Evolutionary conservation across 192 early-diverging fungal genomes (phyloP).

Genomic region (Dissophora globulifera): DNA sequence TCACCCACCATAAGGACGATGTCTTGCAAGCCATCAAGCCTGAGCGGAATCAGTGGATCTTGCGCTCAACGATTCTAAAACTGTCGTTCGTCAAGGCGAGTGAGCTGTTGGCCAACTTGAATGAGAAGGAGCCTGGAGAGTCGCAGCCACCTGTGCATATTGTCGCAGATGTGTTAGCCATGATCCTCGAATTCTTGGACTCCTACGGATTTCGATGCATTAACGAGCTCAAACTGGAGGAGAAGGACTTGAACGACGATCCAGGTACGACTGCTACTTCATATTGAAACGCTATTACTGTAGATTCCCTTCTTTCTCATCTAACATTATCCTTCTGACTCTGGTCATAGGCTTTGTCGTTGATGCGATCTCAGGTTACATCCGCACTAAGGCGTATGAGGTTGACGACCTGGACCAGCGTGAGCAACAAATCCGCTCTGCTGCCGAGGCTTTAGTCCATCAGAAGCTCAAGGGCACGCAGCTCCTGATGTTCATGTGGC

Average conservation of each 20-base stretch:
- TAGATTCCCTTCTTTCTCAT: no score
- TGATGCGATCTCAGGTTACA: constrained; percentile 37
- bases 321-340: no score
- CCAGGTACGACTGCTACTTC: constrained; percentile 24
- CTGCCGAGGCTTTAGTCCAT: constrained; percentile 43
- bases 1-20: constrained; percentile 32
- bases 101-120: constrained; percentile 27
- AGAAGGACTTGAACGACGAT: constrained; percentile 47
- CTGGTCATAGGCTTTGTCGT: constrained; percentile 15
- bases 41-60: constrained; percentile 37
- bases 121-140: constrained; percentile 18
- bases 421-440: constrained; percentile 42
- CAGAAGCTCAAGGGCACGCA: constrained; percentile 49
- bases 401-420: constrained; percentile 49
- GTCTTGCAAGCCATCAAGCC: constrained; percentile 42
- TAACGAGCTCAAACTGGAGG: constrained; percentile 49
- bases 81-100: constrained; percentile 38
- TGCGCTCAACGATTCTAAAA: constrained; percentile 42
- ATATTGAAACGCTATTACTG: no score
- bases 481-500: constrained; percentile 38
- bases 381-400: constrained; percentile 44
- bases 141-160: constrained; percentile 44
- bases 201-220: constrained; percentile 52
- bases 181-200: constrained; percentile 46
- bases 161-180: constrained; percentile 44